Evolutionary conservation across 2,329 filamentous ascomycete species (phyloP).

Genomic region (Sclerotinia glacialis): DNA sequence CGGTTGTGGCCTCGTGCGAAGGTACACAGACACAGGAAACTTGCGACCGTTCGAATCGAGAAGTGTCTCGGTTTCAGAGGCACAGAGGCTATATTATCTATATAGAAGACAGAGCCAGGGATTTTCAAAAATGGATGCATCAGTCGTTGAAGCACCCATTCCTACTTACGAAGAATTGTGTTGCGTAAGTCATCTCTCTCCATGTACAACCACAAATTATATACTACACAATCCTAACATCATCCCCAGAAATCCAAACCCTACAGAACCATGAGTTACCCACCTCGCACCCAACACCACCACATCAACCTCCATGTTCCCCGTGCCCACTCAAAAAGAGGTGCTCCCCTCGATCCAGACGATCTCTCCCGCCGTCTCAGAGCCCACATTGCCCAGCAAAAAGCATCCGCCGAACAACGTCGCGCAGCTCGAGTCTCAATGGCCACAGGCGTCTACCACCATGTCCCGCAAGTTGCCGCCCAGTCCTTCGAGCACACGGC

Average conservation of each 20-base stretch:
- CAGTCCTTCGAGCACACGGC: slow-evolving; percentile 55
- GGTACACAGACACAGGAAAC: slow-evolving; percentile 7
- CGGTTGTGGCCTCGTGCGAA: slow-evolving; percentile 14
- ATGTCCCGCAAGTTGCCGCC: slow-evolving; percentile 55
- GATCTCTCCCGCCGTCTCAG: slow-evolving; percentile 54
- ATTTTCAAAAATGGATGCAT: not conserved
- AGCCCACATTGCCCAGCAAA: slow-evolving; percentile 51
- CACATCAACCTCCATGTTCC: slow-evolving; percentile 16
- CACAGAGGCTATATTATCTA: not conserved
- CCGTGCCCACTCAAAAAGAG: slow-evolving; percentile 34
- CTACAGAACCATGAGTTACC: slow-evolving; percentile 34
- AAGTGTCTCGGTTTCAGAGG: slow-evolving; percentile 21
- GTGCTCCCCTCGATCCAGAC: slow-evolving; percentile 50
- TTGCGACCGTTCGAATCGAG: slow-evolving; percentile 3
- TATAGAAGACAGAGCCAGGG: not conserved
- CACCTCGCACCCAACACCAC: slow-evolving; percentile 24
- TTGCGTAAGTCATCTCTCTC: not conserved
- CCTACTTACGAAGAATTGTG: slow-evolving; percentile 11
- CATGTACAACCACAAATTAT: not conserved
- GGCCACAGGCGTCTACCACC: slow-evolving; percentile 43
- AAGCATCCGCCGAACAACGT: slow-evolving; percentile 39
- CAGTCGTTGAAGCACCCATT: not conserved
- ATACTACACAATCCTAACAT: not conserved
- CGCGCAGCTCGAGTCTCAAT: slow-evolving; percentile 26
- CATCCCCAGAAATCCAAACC: slow-evolving; percentile 12